phyloP scores from a whole-genome alignment of 2,329 filamentous ascomycete species.

The Chaetothyriales sp. region DNA sequence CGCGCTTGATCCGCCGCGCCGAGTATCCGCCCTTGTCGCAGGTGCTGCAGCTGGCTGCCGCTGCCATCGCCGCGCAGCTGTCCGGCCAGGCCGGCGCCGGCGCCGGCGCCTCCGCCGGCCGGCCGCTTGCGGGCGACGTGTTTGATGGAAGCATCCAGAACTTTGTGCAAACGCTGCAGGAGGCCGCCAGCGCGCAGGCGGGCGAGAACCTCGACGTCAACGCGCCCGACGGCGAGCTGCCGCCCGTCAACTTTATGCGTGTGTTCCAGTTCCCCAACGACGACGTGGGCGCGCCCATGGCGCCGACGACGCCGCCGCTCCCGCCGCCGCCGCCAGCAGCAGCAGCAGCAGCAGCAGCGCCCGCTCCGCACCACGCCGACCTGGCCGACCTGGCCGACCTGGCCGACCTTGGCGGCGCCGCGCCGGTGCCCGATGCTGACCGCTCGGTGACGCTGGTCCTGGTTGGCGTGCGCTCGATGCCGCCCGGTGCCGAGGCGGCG shows the following conservation, averaged over 20 bases:
- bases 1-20: slow-evolving; percentile 40
- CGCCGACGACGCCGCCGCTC: slow-evolving; percentile 8
- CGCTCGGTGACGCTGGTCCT: slow-evolving; percentile 57
- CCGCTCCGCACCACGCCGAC: slow-evolving; percentile 19
- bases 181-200: slow-evolving; percentile 45
- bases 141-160: slow-evolving; percentile 50
- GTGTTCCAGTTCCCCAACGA: slow-evolving; percentile 54
- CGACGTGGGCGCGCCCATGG: slow-evolving; percentile 20
- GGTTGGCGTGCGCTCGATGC: slow-evolving; percentile 54
- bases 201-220: slow-evolving; percentile 28
- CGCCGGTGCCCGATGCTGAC: slow-evolving; percentile 31
- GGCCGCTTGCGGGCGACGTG: slow-evolving; percentile 40
- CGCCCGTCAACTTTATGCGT: slow-evolving; percentile 53
- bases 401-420: slow-evolving; percentile 29
- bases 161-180: slow-evolving; percentile 49
- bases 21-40: slow-evolving; percentile 51
- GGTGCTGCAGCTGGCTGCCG: slow-evolving; percentile 48
- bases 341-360: too few relatives aligned
- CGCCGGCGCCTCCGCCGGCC: slow-evolving; percentile 41
- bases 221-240: slow-evolving; percentile 30
- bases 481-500: slow-evolving; percentile 36
- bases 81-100: slow-evolving; percentile 47
- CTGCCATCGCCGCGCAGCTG: slow-evolving; percentile 50
- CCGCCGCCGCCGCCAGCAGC: slow-evolving; percentile 12
- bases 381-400: slow-evolving; percentile 24